phyloP scores from a whole-genome alignment of 495 filamentous ascomycete species.

The Penicillium simplicissimum region DNA sequence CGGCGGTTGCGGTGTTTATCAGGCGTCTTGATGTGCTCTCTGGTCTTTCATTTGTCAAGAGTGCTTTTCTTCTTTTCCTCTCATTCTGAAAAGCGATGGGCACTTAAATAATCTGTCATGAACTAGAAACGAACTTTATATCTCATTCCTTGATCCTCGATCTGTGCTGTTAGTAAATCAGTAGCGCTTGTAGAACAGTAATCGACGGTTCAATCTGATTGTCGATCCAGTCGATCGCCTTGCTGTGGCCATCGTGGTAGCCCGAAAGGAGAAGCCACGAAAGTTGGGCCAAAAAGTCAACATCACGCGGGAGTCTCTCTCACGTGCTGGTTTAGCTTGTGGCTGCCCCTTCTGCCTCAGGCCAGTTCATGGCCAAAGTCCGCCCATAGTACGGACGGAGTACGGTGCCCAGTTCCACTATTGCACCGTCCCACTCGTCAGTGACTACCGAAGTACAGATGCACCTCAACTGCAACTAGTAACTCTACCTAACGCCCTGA shows the following conservation, averaged over 20 bases:
- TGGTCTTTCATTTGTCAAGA: constrained; percentile 11
- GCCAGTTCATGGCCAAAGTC: background rate
- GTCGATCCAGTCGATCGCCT: background rate
- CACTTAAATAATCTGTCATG: constrained; percentile 33
- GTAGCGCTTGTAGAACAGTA: background rate
- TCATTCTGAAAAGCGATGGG: constrained; percentile 27
- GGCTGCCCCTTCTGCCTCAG: background rate
- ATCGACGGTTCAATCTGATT: background rate
- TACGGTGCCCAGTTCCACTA: no score
- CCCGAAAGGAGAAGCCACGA: background rate
- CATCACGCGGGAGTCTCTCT: constrained; percentile 3
- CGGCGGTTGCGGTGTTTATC: constrained; percentile 22
- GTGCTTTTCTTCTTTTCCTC: constrained; percentile 11
- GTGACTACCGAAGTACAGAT: background rate
- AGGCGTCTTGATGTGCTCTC: constrained; percentile 22
- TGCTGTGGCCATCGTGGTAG: background rate
- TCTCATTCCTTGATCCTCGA: constrained; percentile 5
- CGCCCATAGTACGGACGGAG: no score
- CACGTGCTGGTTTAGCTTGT: constrained; percentile 4
- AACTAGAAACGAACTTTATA: constrained; percentile 32
- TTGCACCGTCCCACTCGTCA: no score
- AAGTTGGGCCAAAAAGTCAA: background rate
- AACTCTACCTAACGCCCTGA: background rate
- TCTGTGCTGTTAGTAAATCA: background rate
- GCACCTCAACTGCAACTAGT: background rate